Evolutionary conservation across 2,329 filamentous ascomycete species (phyloP).

Genomic region (Macrophomina tecta): DNA sequence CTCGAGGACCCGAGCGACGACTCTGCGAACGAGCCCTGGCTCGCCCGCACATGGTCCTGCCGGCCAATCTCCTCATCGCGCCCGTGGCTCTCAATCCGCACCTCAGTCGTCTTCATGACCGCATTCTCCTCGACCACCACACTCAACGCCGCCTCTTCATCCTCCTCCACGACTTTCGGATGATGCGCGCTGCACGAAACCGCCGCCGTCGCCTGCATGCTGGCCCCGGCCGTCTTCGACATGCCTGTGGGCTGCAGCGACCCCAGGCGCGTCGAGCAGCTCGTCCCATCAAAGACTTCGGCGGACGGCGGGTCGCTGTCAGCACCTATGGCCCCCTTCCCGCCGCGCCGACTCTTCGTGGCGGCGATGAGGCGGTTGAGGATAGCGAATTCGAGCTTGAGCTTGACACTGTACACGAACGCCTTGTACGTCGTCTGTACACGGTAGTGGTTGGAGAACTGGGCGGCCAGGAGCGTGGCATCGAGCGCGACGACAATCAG

Average conservation of each 20-base stretch:
- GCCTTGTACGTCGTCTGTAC: constrained; percentile 46
- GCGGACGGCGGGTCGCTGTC: not conserved
- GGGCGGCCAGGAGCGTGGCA: constrained; percentile 39
- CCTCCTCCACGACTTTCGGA: not conserved
- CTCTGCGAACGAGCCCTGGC: not conserved
- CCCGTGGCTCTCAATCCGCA: not conserved
- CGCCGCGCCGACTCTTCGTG: not conserved
- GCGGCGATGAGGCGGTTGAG: constrained; percentile 43
- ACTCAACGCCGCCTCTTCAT: not conserved
- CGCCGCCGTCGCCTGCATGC: not conserved
- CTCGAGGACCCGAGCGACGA: not conserved
- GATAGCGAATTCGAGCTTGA: constrained; percentile 60
- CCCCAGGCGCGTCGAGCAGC: not conserved
- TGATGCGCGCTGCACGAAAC: not conserved
- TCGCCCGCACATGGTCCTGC: not conserved
- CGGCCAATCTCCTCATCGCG: not conserved
- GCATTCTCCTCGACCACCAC: not conserved
- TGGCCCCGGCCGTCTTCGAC: not conserved
- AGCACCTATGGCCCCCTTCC: not conserved
- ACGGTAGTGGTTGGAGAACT: constrained; percentile 37
- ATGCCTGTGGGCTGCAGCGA: not conserved
- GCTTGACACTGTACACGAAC: constrained; percentile 49
- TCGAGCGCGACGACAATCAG: constrained; percentile 46
- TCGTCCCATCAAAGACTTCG: not conserved
- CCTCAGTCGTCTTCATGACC: constrained; percentile 2